These are phyloP conservation scores for Cornus suecica DNA, from an alignment of 148 eudicot species.

Conservation along the genomic window DNA sequence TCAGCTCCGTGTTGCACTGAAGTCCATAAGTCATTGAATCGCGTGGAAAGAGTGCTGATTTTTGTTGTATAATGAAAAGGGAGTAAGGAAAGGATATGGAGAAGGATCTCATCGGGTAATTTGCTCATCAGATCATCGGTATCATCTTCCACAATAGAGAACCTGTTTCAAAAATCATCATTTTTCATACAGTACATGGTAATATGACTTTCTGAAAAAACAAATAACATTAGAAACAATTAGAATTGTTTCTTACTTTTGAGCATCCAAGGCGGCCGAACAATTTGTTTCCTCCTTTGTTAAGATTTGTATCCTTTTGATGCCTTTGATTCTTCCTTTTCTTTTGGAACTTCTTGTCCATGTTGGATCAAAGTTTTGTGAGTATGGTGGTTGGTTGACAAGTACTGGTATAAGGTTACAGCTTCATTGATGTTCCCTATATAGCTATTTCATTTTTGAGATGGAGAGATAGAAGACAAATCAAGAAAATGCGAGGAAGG, in stretches of 20 bases:
- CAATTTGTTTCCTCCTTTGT: background rate
- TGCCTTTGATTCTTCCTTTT: background rate
- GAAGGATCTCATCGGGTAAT: slow-evolving; percentile 6
- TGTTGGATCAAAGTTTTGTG: background rate
- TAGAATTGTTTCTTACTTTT: background rate
- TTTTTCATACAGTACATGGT: no score
- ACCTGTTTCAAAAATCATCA: background rate
- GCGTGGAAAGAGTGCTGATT: background rate
- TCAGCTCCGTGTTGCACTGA: slow-evolving; percentile 3
- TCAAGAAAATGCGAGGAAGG: no score
- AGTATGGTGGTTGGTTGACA: no score
- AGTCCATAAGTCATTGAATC: background rate
- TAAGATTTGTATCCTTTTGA: background rate
- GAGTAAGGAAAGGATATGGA: background rate
- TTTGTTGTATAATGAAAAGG: background rate
- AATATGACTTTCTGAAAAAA: no score
- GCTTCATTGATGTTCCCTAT: no score
- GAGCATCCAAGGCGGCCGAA: background rate
- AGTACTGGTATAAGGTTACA: no score
- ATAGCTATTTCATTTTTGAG: no score
- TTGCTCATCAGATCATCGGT: slow-evolving; percentile 1
- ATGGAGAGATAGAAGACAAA: no score
- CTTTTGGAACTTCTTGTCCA: background rate
- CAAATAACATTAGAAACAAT: no score
- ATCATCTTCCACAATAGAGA: background rate